phyloP scores from a whole-genome alignment of 2,329 filamentous ascomycete species.

The Pseudogymnoascus sp. region DNA sequence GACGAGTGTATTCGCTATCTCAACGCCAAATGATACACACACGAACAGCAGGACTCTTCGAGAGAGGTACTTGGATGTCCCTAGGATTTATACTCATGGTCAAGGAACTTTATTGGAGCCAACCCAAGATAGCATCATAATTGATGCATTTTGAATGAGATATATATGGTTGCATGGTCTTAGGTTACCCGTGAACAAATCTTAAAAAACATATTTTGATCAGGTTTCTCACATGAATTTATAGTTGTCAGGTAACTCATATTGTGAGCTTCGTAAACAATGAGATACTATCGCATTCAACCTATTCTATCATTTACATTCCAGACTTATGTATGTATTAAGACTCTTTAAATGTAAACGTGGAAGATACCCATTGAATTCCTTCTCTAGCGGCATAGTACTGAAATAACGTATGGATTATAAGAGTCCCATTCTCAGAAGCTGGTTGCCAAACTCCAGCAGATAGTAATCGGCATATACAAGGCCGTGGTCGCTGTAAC shows the following conservation, averaged over 20 bases:
- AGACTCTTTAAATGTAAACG: background rate
- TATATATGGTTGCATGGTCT: background rate
- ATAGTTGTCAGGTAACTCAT: background rate
- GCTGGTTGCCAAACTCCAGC: constrained; percentile 38
- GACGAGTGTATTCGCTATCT: constrained; percentile 8
- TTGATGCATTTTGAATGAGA: background rate
- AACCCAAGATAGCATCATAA: background rate
- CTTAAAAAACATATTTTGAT: background rate
- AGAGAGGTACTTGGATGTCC: background rate
- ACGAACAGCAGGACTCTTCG: background rate
- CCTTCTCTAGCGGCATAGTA: background rate
- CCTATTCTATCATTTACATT: background rate
- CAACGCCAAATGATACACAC: background rate
- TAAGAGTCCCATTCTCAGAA: constrained; percentile 31
- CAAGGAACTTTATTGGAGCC: background rate
- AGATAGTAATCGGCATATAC: constrained; percentile 43
- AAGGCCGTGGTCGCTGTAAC: constrained; percentile 32
- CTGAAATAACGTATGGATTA: background rate
- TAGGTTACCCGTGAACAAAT: background rate
- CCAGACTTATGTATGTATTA: background rate
- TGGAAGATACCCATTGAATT: background rate
- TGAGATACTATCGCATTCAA: background rate
- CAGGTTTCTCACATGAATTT: background rate
- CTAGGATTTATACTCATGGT: background rate
- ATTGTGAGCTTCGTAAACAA: background rate